Evolutionary conservation across 148 eudicot species (phyloP), one percentile per base, ranked within the genome.

Genomic region (Amaranthus hypochondriacus): DNA sequence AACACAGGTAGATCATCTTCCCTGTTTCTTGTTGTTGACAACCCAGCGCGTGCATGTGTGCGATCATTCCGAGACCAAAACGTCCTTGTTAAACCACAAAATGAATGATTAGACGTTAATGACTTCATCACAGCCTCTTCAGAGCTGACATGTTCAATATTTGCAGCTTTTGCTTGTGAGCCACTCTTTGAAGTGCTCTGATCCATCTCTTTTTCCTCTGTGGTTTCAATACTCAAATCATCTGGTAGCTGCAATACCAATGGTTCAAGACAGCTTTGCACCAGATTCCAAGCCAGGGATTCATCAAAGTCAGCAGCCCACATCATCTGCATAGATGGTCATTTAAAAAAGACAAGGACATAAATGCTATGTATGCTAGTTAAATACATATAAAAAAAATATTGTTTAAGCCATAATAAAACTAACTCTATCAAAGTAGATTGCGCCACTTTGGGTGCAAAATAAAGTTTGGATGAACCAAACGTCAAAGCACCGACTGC

Each of bases 281-380:
- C 88, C 70, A 87, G 82, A 81, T 81, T 84, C 77, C 76, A 85
- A 68, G 93, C 82, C 74, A 90, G 44, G 5, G 89, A 85, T 79
- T 90, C 91, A 77, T 95, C 87, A 79, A 95, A 95, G 82, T 95
- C 98, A 85, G 98, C 98, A 71, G 98, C 98, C 98, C 98, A 95
- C 89, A 95, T 95, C 98, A 95, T 95, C 98, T 94, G 89, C 88
- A 86, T 47, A 7, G 39, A 63, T 53, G 10, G 48, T 61, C 64
- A 69, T 28, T 52, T 67, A 28, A 47, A 64, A 54, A 68, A n/a
- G 52, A 79, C 72, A 69, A 54, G 66, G 66, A 74, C 43, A 74
- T 9, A 74, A 56, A 55, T 39, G 42, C 8, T 42, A 50, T 62
- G 7, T 7, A 5, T 46, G 50, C 51, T 14, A 12, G 4, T 5